A percentile compares a stretch with the other conserved stretches of the same genome.
phyloP scores from a whole-genome alignment of 1,284 basidiomycete genomes.

The Ganoderma lucidum region DNA sequence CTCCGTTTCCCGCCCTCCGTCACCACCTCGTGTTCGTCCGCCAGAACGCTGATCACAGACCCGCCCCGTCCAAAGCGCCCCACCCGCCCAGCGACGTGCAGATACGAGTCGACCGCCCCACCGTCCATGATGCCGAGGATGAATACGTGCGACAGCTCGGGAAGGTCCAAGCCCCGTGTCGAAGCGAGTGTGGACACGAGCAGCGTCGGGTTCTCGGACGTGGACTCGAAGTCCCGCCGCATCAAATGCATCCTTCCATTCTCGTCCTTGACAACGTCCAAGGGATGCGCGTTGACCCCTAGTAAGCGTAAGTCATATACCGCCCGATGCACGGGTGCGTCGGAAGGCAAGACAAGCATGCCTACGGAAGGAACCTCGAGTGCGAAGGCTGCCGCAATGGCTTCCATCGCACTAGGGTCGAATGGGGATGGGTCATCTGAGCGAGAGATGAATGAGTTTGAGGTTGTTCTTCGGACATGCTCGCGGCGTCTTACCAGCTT shows the following conservation, averaged over 20 bases:
- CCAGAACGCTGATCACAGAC: constrained; percentile 68
- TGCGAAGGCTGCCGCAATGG: constrained; percentile 73
- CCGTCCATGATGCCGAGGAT: constrained; percentile 67
- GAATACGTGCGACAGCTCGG: constrained; percentile 76
- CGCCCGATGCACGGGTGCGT: constrained; percentile 63
- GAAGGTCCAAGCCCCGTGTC: constrained; percentile 76
- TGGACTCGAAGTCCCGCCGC: constrained; percentile 38
- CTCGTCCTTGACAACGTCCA: constrained; percentile 58
- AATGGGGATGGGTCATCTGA: constrained; percentile 58
- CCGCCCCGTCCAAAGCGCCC: constrained; percentile 73
- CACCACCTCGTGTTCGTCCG: constrained; percentile 43
- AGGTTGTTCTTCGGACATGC: constrained; percentile 6
- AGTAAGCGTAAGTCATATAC: constrained; percentile 69
- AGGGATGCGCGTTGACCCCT: constrained; percentile 70
- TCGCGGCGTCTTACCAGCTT: constrained; percentile 17
- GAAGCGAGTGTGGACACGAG: constrained; percentile 74
- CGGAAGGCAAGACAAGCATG: constrained; percentile 70
- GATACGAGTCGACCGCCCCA: constrained; percentile 62
- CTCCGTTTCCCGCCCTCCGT: constrained; percentile 39
- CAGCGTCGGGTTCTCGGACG: constrained; percentile 62
- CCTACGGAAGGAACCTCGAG: constrained; percentile 74
- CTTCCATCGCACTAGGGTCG: constrained; percentile 65
- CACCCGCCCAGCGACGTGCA: constrained; percentile 79
- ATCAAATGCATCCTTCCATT: constrained; percentile 54
- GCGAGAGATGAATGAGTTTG: constrained; percentile 20